Evolutionary conservation across 495 filamentous ascomycete genomes (phyloP), one percentile per base, ranked within the genome.

Genomic region (Podospora pseudopauciseta): DNA sequence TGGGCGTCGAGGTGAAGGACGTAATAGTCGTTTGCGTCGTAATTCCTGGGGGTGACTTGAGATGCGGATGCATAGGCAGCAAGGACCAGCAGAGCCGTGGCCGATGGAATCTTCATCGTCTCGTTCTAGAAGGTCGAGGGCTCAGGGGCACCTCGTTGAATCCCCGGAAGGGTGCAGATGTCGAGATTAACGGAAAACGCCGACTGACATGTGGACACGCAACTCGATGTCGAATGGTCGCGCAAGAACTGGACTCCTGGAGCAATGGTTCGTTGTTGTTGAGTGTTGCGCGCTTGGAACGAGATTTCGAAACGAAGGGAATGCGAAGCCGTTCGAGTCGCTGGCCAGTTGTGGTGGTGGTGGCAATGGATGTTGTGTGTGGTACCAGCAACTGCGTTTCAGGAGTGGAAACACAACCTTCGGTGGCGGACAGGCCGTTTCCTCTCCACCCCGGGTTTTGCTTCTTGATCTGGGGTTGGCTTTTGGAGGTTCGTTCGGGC

Each of bases 21-120:
- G 77, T 97, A 96, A 79, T 94, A 97, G 74, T 97, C 92, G 79
- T 90, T 89, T 5, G 87, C 84, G 13, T 90, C 86, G 77, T 89
- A 89, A 71, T 91, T 82, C 28, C 76, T 74, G 16, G 72, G 76
- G 49, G 70, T 61, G 39, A 76, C 58, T 13, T 69, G 63, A 11
- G 76, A 61, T 9, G 73, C 72, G 72, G 92, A 71, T 72, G 72
- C 77, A 68, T 73, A 78, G 67, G 71, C 76, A 62, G 80, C 76
- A 7, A 85, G 75, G 67, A 81, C 78, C 68, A 82, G 78, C 60
- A 85, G 54, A 49, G 72, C 39, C 6, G 75, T 61, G 49, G 67
- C 58, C 3, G 77, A 67, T 63, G 76, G 67, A 64, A 82, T 64
- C 74, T 80, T 84, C 84, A 86, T 85, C 53, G 68, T 70, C 65